Conservation (phyloP, 257 asterid genomes). For the Perilla frutescens region DNA sequence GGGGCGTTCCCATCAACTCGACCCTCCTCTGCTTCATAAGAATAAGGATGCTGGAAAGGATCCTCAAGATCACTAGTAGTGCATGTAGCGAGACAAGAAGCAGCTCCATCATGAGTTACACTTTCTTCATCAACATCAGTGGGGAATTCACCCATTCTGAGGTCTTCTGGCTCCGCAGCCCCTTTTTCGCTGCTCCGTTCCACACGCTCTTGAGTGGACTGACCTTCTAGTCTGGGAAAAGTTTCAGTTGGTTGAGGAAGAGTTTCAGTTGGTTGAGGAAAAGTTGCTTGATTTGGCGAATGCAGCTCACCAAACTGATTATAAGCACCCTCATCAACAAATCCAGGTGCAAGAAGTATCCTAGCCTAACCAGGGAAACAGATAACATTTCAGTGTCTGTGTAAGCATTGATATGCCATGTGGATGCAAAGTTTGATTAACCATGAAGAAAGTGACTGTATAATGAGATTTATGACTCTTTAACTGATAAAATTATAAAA, state of each 20-base stretch:
- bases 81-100: constrained; percentile 85
- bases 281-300: constrained; percentile 39
- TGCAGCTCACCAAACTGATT: constrained; percentile 47
- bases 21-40: constrained; percentile 66
- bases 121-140: constrained; percentile 71
- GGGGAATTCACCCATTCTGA: constrained; percentile 36
- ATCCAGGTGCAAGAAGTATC: constrained; percentile 73
- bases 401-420: constrained; percentile 10
- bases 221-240: constrained; percentile 38
- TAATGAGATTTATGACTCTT: not conserved
- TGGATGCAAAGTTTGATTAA: not conserved
- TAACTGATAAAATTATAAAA: not conserved
- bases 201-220: constrained; percentile 38
- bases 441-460: not conserved
- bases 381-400: constrained; percentile 3
- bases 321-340: constrained; percentile 47
- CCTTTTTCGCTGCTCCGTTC: constrained; percentile 42
- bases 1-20: constrained; percentile 61
- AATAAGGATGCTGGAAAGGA: constrained; percentile 54
- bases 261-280: constrained; percentile 42
- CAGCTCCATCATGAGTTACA: constrained; percentile 66
- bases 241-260: constrained; percentile 40
- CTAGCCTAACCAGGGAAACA: constrained; percentile 69
- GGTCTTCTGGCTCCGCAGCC: constrained; percentile 41
- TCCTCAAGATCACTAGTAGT: constrained; percentile 81